Base-by-base conservation (phyloP, 139 green algal genomes). In the Ulvella scutata region DNA sequence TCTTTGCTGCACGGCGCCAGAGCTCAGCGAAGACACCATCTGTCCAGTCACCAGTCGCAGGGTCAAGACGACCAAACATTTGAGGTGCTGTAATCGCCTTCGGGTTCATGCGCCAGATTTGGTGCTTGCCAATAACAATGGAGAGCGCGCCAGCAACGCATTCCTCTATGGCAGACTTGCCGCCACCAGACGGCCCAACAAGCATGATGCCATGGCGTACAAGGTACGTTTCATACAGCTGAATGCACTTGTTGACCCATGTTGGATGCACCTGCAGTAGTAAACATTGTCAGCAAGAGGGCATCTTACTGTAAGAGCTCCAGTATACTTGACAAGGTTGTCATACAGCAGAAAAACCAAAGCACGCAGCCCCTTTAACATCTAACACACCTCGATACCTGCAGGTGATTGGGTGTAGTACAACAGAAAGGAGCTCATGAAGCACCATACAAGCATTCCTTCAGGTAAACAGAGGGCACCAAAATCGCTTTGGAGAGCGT, bases 171-270 rank as follows among this genome's bases (percentile, higher is more conserved):
- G 89, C 76, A 1, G 84, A 88, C 84, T 98, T 98, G 85, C 93
- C 93, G 28, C 79, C 85, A 62, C 93, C 89, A 1, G 87, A 79
- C 43, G 93, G 93, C 9, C 93, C 93, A 26, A 98, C 90, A 2
- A 97, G 82, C 88, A 93, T 93, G 82, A 97, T 95, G 75, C 92
- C 92, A 80, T 97, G 92, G 23, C 92, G 87, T 73, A 98, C 91
- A 28, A 93, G 80, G 81, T 93, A 94, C 4, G 92, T 97, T 81
- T 98, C 93, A 80, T 97, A 96, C 79, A 98, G 85, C 87, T 98
- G 90, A 59, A 97, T 91, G 87, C 89, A 96, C 85, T 98, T 98
- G 81, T 92, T 89, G 21, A 97, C 76, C 92, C 92, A 98, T 23
- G 82, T 83, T 9, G 77, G 72, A 79, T 96, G 90, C 74, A 86